Evolutionary conservation across 2,329 filamentous ascomycete genomes (phyloP), one percentile per base, ranked within the genome.

Genomic region (Davidsoniella eucalypti): DNA sequence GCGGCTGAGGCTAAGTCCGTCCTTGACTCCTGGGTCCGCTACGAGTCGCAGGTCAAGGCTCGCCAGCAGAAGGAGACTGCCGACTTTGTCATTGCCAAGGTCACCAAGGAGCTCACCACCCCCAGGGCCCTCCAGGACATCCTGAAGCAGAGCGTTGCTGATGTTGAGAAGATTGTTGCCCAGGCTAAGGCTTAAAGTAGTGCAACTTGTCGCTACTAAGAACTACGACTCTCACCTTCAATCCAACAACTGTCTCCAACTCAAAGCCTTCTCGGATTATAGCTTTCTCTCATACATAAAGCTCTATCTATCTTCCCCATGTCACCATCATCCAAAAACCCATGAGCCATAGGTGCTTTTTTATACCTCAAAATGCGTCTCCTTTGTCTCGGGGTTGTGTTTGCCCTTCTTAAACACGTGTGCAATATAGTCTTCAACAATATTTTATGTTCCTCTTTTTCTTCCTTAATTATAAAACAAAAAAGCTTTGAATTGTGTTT

Each of bases 11-110:
- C 90, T 64, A 98, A 95, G 82, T 63, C 76, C 55, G 92, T 96
- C 54, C 81, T 98, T 57, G 92, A 98, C 68, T 95, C 87, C 52
- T 98, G 92, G 93, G 88, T 96, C 57, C 84, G 92, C 66, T 98
- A 98, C 70, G 92, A 98, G 75, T 74, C 84, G 61, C 92, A 96
- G 76, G 88, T 98, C 64, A 98, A 96, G 84, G 84, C 90, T 75
- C 84, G 92, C 67, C 87, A 98, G 76, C 92, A 98, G 78, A 82
- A 77, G 70, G 92, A 98, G 77, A 80, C 98, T 58, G 87, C 92
- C 57, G 81, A 94, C 65, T 79, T 72, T 67, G 75, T 98, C 69
- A 96, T 98, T 63, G 80, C 84, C 75, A 98, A 95, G 80, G 92
- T 96, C 65, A 82, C 85, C 70, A 96, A 96, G 80, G 90, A 96